Base-by-base conservation (phyloP, 2,329 filamentous ascomycete species). In the Hortaea werneckii region DNA sequence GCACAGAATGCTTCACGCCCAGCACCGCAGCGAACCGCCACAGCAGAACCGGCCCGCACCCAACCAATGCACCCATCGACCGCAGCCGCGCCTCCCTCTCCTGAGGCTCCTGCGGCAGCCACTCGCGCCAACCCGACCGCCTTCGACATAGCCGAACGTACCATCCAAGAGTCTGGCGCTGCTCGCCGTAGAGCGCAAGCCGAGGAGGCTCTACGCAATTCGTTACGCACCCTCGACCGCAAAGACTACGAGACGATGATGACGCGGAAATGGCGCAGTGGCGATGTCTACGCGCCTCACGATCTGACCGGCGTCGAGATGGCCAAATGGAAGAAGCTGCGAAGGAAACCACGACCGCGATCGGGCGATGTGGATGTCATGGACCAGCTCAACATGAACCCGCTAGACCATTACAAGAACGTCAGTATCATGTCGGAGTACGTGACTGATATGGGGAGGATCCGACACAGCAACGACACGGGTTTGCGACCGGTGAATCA, bases 341-440 rank as follows among this genome's bases (percentile, higher is more conserved):
- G 70, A 46, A 67, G 65, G 53, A 49, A 54, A 42, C 47, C 47
- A 12, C 13, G 41, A 13, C 38, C 46, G 26, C 27, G 28, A 20
- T 39, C 39, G 11, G 29, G 42, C 10, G 45, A 41, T 46, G 55
- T 63, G 44, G 90, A 98, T 65, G 78, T 85, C 5, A 80, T 95
- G 53, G 88, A 95, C 65, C 70, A 82, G 35, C 65, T 95, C 60
- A 83, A 82, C 20, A 72, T 95, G 49, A 83, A 87, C 55, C 90
- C 92, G 10, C 57, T 92, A 48, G 78, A 85, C 54, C 79, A 92
- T 68, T 98, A 96, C 69, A 87, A 88, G 88, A 98, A 98, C 69
- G 94, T 94, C 65, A 80, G 85, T 34, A 79, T 98, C 50, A 84
- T 96, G 67, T 85, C 85, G 29, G 88, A 95, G 65, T 95, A 85